Evolutionary conservation across 2,329 filamentous ascomycete species (phyloP), one percentile per base, ranked within the genome.

Genomic region (Atkinsonella hypoxylon): DNA sequence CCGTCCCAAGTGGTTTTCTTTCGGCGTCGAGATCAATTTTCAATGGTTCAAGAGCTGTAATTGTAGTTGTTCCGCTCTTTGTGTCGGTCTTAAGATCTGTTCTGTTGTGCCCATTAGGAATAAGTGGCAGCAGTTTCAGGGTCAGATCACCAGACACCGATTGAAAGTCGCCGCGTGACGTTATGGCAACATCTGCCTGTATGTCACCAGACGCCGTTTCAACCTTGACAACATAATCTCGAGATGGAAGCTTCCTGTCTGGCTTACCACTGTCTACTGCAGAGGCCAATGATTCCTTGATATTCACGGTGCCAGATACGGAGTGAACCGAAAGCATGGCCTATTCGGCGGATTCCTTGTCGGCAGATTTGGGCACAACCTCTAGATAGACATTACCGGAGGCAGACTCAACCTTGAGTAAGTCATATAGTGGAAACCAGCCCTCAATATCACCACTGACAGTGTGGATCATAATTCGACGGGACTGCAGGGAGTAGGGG

Each of bases 351-450:
- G 55, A 45, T n/a, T 63, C 55, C 8, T 62, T 54, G 39, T 67
- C 61, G n/a, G 57, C 67, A 0, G 63, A 59, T 55, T 73, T 64
- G 6, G 73, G 72, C 12, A 61, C 63, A 49, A 79, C 61, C 34
- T 64, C 65, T 3, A 67, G 64, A 15, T 52, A 52, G 51, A 78
- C 61, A 48, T 64, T 56, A 45, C 76, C 77, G 0, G 75, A 73
- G 0, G 64, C 63, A 8, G 71, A 69, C 17, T 62, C 56, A n/a
- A 78, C 59, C 17, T 64, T 62, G 12, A 80, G 67, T 31, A 68
- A 61, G 56, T 78, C 73, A 58, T 71, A 74, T 1, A 79, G 64
- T 0, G 76, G 73, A 65, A 73, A 78, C 59, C 67, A 69, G 31
- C 77, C 77, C 13, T 53, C 52, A 54, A 80, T 69, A 13, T 61